Percentiles rank a stretch among this genome's conserved stretches.
Evolutionary conservation across 2,329 filamentous ascomycete species (phyloP).

Genomic region (Colletotrichum endophyticum): DNA sequence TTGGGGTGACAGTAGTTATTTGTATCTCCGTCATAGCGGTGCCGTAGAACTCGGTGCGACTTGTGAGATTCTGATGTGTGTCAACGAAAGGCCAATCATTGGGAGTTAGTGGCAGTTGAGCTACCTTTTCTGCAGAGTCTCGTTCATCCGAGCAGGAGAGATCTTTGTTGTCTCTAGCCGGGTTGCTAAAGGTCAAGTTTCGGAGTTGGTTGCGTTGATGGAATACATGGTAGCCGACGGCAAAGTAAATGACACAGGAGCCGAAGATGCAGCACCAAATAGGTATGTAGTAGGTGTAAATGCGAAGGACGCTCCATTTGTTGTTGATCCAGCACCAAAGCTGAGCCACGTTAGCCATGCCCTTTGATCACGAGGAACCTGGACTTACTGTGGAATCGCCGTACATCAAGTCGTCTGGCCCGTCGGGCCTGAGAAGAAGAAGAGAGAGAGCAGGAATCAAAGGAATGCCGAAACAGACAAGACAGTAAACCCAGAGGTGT

Average conservation of each 20-base stretch:
- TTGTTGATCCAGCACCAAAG: conserved; percentile 68
- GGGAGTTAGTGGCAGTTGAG: neutral
- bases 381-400: conserved; percentile 60
- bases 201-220: conserved; percentile 59
- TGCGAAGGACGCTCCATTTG: conserved; percentile 60
- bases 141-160: conserved; percentile 28
- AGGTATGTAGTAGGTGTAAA: conserved; percentile 66
- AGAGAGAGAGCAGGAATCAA: conserved; percentile 70
- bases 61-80: conserved; percentile 26
- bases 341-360: conserved; percentile 32
- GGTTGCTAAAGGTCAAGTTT: conserved; percentile 57
- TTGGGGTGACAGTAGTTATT: conserved; percentile 34
- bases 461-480: conserved; percentile 75
- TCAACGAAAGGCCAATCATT: neutral
- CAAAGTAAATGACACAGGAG: conserved; percentile 58
- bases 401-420: conserved; percentile 40
- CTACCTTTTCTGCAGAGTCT: conserved; percentile 38
- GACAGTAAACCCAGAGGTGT: conserved; percentile 73
- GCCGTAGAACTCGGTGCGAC: conserved; percentile 43
- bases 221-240: conserved; percentile 66
- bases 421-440: conserved; percentile 53
- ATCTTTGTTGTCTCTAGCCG: conserved; percentile 38
- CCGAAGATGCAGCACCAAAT: conserved; percentile 65
- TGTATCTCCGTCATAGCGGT: conserved; percentile 60
- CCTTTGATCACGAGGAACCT: no score